These are phyloP conservation scores for Anthostomella pinea DNA, from an alignment of 2,329 filamentous ascomycete species.

Conservation along the genomic window DNA sequence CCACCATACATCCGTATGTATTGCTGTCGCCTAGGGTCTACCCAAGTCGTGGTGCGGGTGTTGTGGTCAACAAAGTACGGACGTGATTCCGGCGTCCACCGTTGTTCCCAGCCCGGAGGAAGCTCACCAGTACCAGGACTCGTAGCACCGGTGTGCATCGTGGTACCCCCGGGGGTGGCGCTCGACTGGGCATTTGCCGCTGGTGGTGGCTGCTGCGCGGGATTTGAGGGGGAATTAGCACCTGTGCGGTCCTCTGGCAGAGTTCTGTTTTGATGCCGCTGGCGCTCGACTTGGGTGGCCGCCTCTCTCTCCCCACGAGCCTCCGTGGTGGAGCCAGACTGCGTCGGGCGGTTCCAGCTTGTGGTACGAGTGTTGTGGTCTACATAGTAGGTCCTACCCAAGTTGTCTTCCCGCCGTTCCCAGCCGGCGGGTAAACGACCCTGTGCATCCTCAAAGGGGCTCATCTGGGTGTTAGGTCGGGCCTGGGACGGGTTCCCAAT, in stretches of 20 bases:
- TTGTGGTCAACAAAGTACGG: slow-evolving; percentile 99
- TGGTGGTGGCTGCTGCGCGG: slow-evolving; percentile 55
- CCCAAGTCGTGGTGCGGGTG: slow-evolving; percentile 96
- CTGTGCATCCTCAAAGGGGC: slow-evolving; percentile 94
- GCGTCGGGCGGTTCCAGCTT: slow-evolving; percentile 91
- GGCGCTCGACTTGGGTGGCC: slow-evolving; percentile 87
- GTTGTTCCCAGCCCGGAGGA: slow-evolving; percentile 92
- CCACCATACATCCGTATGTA: slow-evolving; percentile 97
- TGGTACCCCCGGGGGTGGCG: slow-evolving; percentile 60
- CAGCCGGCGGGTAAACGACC: slow-evolving; percentile 89
- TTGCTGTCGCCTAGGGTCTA: slow-evolving; percentile 93
- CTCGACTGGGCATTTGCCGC: slow-evolving; percentile 37
- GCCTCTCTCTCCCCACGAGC: slow-evolving; percentile 80
- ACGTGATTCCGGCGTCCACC: slow-evolving; percentile 90
- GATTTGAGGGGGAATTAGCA: slow-evolving; percentile 83
- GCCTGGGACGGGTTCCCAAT: slow-evolving; percentile 38
- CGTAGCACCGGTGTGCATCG: slow-evolving; percentile 94
- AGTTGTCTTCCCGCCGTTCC: slow-evolving; percentile 92
- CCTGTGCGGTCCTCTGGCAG: slow-evolving; percentile 94
- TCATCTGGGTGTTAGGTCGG: slow-evolving; percentile 60
- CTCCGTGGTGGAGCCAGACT: slow-evolving; percentile 71
- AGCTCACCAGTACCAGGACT: slow-evolving; percentile 93
- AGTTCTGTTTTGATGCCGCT: slow-evolving; percentile 92
- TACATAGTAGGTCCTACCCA: slow-evolving; percentile 95
- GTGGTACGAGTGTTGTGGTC: slow-evolving; percentile 97